Base-by-base conservation (phyloP, 345 rosid genomes). In the Limnanthes douglasii region DNA sequence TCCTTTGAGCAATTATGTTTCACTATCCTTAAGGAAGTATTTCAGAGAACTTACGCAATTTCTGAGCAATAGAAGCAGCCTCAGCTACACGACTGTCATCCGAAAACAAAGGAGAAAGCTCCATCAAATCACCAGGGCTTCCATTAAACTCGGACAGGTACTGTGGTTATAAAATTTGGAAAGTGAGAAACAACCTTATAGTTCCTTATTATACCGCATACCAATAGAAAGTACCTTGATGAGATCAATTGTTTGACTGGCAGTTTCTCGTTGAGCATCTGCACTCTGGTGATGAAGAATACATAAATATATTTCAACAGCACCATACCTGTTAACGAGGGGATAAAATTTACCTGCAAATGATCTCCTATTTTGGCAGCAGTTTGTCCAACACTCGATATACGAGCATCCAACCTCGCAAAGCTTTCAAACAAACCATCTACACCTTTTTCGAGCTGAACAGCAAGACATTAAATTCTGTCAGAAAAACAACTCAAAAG, bases 361-460 rank as follows among this genome's bases (percentile, higher is more conserved):
- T 90, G 98, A 47, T 90, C 98, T 62, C 98, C 98, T 21, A 90
- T 85, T 69, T 90, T 90, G 15, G 96, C 98, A 46, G 96, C 98
- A 56, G 98, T 90, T 73, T 90, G 97, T 47, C 97, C 94, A 45
- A 86, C 97, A 59, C 97, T 82, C 26, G 97, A 86, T 54, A 86
- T 86, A 41, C 96, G 93, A 18, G 92, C 69, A 54, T 75, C 92
- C 67, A 77, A 60, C 60, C 95, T 70, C 24, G 95, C 82, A 68
- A 90, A 83, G 72, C 94, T 77, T 64, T 51, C 80, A 46, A 77
- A 81, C 67, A 86, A 54, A 54, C 94, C 96, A 41, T 86, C 94
- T 20, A 86, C 96, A 51, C 94, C 94, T 39, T 75, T 78, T 64
- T 86, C 97, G 32, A 86, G 65, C 97, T 86, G 68, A 37, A 44